Evolutionary conservation across 2,329 filamentous ascomycete species (phyloP), one percentile per base, ranked within the genome.

Genomic region (Lachnum nothofagi): DNA sequence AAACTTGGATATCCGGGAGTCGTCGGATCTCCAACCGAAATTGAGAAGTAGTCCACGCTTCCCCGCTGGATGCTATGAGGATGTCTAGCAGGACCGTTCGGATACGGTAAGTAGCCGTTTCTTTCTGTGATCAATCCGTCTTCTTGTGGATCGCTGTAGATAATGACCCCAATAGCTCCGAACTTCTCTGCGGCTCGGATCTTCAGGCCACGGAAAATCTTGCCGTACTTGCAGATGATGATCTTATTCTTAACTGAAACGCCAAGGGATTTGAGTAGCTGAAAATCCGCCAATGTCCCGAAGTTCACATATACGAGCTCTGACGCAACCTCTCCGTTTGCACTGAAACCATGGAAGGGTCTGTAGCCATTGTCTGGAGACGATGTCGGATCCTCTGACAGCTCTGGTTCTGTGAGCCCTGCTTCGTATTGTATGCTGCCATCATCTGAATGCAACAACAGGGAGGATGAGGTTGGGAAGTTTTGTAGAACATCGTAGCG

Each of bases 1-100:
- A 91, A 91, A 0, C 90, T 95, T 6, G 91, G 87, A 63, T 95
- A 96, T 9, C 93, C 93, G 16, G 90, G 89, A 0, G 93, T 97
- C n/a, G n/a, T n/a, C 66, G 91, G 91, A 63, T 97, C 79, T 54
- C 86, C 85, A 52, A 74, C 80, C 45, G 71, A 75, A 57, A 76
- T 73, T 73, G 85, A 89, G 52, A 95, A 68, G 61, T 88, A 95
- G 67, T 93, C 82, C 6, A 85, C 81, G 63, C 89, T 95, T 55
- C 91, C 91, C 58, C 91, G 78, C 70, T 97, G 91, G 9, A 97
- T 90, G 59, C 86, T 88, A 67, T 85, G 91, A 3, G 90, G 88
- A 59, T 97, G 82, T 50, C 91, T 79, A 0, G 90, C 91, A 12
- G 91, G 90, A 0, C 93, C 91, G 12, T 90, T 74, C 0, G 91